These are phyloP conservation scores for Ganoderma lucidum DNA, from an alignment of 1,284 basidiomycete genomes.

Conservation along the genomic window DNA sequence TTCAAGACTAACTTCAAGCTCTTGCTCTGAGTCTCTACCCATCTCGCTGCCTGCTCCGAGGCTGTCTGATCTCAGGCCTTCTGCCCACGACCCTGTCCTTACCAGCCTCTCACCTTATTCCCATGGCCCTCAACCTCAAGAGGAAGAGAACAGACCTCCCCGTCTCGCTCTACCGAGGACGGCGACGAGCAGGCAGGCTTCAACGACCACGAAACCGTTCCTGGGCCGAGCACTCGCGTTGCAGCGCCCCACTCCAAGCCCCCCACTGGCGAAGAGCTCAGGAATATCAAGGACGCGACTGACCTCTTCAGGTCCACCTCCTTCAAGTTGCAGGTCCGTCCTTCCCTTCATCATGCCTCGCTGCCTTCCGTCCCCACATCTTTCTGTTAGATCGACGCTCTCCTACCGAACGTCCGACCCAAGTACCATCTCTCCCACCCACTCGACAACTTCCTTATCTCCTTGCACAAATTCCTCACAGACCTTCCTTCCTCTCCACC, in stretches of 20 bases:
- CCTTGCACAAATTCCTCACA: conserved; percentile 67
- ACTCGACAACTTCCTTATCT: conserved; percentile 70
- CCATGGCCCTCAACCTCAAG: conserved; percentile 1
- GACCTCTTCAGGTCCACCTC: conserved; percentile 85
- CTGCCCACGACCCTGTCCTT: background rate
- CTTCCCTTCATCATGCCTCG: background rate
- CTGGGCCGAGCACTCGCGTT: conserved; percentile 7
- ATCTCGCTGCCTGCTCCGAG: background rate
- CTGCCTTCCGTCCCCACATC: conserved; percentile 1
- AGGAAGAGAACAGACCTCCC: background rate
- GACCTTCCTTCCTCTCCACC: conserved; percentile 64
- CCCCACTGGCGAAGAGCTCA: conserved; percentile 78
- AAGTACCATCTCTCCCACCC: conserved; percentile 62
- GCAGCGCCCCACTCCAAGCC: conserved; percentile 50
- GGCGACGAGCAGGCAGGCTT: background rate
- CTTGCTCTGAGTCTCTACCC: background rate
- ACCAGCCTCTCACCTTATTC: background rate
- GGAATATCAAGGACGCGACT: conserved; percentile 77
- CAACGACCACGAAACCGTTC: background rate
- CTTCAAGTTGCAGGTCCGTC: conserved; percentile 82
- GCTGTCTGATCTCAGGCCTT: background rate
- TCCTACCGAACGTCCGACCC: conserved; percentile 82
- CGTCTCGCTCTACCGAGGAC: background rate
- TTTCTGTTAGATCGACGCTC: conserved; percentile 72
- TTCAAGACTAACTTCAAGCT: no score